A percentile compares a stretch with the other conserved stretches of the same genome.
phyloP scores from a whole-genome alignment of 192 early-diverging fungal genomes.

The Dissophora globulifera region DNA sequence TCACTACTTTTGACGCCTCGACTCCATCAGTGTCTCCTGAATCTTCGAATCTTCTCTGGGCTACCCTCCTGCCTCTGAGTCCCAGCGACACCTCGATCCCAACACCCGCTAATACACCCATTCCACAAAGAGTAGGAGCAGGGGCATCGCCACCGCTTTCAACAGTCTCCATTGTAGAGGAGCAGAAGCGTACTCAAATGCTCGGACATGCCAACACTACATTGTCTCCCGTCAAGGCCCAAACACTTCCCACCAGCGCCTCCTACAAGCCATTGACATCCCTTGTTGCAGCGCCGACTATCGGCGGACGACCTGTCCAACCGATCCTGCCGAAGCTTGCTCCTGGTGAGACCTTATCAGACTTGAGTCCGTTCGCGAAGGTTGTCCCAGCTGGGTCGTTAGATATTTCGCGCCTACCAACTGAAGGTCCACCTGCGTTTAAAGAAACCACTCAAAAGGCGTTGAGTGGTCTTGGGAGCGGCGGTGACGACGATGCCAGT shows the following conservation, averaged over 20 bases:
- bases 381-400: neutral
- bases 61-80: neutral
- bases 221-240: neutral
- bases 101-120: slow-evolving; percentile 36
- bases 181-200: neutral
- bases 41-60: slow-evolving; percentile 12
- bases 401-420: slow-evolving; percentile 6
- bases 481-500: neutral
- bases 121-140: neutral
- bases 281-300: neutral
- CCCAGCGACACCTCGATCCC: slow-evolving; percentile 25
- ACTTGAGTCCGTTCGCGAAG: neutral
- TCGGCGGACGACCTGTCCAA: slow-evolving; percentile 13
- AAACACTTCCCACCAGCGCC: slow-evolving; percentile 14
- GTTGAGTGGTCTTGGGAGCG: neutral
- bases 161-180: neutral
- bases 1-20: no score
- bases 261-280: slow-evolving; percentile 26
- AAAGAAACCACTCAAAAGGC: slow-evolving; percentile 29
- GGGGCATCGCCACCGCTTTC: neutral
- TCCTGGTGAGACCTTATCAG: slow-evolving; percentile 7
- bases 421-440: neutral
- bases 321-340: slow-evolving; percentile 2
- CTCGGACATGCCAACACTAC: neutral
- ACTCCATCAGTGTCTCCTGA: slow-evolving; percentile 10